Evolutionary conservation across 2,329 filamentous ascomycete genomes (phyloP).

Genomic region (Hypoxylon sp.): DNA sequence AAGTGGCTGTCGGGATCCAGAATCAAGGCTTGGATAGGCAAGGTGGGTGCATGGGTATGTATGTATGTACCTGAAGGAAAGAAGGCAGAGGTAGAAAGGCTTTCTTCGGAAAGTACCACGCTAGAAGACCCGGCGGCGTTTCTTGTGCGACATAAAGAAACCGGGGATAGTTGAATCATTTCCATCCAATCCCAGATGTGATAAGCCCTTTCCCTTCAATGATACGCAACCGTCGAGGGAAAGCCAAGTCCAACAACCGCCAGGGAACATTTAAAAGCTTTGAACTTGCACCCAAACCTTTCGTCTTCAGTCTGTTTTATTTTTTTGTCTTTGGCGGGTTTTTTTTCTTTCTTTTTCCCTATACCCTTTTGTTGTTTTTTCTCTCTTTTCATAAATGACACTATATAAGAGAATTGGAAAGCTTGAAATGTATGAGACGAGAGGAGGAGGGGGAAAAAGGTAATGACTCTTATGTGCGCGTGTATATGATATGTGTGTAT

Average conservation of each 20-base stretch:
- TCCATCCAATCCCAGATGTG: constrained; percentile 40
- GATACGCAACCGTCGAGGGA: constrained; percentile 25
- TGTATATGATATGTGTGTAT: constrained; percentile 20
- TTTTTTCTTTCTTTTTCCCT: constrained; percentile 1
- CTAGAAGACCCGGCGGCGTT: constrained; percentile 36
- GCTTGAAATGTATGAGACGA: background rate
- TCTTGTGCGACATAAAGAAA: constrained; percentile 40
- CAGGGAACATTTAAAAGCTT: constrained; percentile 21
- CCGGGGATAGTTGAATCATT: constrained; percentile 36
- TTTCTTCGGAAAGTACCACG: constrained; percentile 37
- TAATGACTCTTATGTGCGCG: constrained; percentile 20
- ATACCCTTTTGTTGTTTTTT: constrained; percentile 17
- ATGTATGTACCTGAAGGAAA: constrained; percentile 17
- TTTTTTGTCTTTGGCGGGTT: constrained; percentile 12
- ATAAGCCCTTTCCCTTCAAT: constrained; percentile 22
- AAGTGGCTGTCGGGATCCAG: constrained; percentile 38
- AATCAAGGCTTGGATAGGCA: constrained; percentile 27
- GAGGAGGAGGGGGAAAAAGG: constrained; percentile 5
- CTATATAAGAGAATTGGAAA: constrained; percentile 2
- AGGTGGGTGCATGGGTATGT: background rate
- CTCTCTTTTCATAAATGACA: constrained; percentile 1
- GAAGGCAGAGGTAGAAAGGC: constrained; percentile 13
- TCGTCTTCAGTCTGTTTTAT: constrained; percentile 3
- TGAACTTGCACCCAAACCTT: constrained; percentile 14
- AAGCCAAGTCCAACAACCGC: constrained; percentile 8